These are phyloP conservation scores for Apophysomyces variabilis DNA, from an alignment of 371 early-diverging fungal genomes.

Conservation along the genomic window DNA sequence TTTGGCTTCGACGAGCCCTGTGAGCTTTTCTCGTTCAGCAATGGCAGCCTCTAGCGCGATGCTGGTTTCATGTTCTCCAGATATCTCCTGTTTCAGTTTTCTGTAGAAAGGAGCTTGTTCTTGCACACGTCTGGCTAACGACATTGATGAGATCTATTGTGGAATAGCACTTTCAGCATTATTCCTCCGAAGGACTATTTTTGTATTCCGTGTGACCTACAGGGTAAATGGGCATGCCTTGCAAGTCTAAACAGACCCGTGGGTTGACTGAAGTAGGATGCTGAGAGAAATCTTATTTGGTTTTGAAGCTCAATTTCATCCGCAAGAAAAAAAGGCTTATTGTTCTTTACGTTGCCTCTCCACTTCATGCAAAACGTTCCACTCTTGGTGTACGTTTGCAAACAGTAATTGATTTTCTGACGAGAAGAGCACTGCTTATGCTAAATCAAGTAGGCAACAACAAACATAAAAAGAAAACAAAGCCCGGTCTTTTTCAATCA, in stretches of 20 bases:
- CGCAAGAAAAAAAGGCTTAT: too few species aligned
- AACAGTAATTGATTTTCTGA: too few species aligned
- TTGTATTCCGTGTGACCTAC: slow-evolving; percentile 4
- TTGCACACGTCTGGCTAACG: slow-evolving; percentile 18
- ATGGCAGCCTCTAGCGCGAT: slow-evolving; percentile 18
- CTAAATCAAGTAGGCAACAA: too few species aligned
- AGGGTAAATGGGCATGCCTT: background rate
- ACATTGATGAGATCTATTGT: background rate
- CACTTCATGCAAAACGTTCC: too few species aligned
- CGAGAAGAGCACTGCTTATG: too few species aligned
- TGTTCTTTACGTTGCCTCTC: too few species aligned
- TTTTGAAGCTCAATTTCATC: too few species aligned
- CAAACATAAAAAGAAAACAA: too few species aligned
- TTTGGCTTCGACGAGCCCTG: slow-evolving; percentile 15
- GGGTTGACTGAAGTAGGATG: background rate
- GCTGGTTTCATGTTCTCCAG: slow-evolving; percentile 15
- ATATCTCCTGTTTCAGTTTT: slow-evolving; percentile 16
- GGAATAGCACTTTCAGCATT: background rate
- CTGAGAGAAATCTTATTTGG: too few species aligned
- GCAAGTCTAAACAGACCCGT: background rate
- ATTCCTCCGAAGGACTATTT: slow-evolving; percentile 4
- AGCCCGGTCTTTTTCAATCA: too few species aligned
- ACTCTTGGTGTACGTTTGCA: too few species aligned
- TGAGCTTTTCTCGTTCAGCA: slow-evolving; percentile 20
- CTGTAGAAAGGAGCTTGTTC: slow-evolving; percentile 18